These are phyloP conservation scores for Capsicum rhomboideum DNA, from an alignment of 257 asterid species.

Conservation along the genomic window DNA sequence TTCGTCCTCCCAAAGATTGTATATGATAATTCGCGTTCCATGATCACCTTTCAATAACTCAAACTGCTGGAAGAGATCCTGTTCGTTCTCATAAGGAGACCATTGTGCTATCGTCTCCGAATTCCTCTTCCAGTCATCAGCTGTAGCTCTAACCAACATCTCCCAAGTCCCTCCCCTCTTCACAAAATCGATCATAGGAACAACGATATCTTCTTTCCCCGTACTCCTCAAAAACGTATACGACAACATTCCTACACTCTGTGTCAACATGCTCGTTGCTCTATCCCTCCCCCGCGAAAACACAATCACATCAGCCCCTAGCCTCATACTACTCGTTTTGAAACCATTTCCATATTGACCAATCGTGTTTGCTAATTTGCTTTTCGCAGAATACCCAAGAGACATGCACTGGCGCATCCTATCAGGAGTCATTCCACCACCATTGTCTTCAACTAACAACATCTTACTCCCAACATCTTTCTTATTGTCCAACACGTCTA, in stretches of 20 bases:
- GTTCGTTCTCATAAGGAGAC: conserved; percentile 62
- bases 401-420: conserved; percentile 97
- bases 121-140: conserved; percentile 46
- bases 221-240: conserved; percentile 56
- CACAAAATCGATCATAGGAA: conserved; percentile 79
- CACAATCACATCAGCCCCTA: conserved; percentile 88
- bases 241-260: conserved; percentile 69
- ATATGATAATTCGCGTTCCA: conserved; percentile 71
- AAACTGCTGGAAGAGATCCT: conserved; percentile 55
- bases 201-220: conserved; percentile 73
- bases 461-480: conserved; percentile 34
- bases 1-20: conserved; percentile 87
- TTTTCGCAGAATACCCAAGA: conserved; percentile 88
- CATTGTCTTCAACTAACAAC: conserved; percentile 78
- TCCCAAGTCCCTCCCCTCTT: conserved; percentile 40
- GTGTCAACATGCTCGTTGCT: conserved; percentile 47
- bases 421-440: conserved; percentile 96
- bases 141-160: conserved; percentile 31
- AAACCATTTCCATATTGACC: conserved; percentile 97
- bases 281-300: conserved; percentile 54
- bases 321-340: conserved; percentile 85
- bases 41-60: conserved; percentile 33
- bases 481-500: conserved; percentile 45
- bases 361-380: conserved; percentile 67
- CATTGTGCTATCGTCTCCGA: conserved; percentile 47